Base-by-base conservation (phyloP, 2,329 filamentous ascomycete genomes). In the Botryotinia calthae region DNA sequence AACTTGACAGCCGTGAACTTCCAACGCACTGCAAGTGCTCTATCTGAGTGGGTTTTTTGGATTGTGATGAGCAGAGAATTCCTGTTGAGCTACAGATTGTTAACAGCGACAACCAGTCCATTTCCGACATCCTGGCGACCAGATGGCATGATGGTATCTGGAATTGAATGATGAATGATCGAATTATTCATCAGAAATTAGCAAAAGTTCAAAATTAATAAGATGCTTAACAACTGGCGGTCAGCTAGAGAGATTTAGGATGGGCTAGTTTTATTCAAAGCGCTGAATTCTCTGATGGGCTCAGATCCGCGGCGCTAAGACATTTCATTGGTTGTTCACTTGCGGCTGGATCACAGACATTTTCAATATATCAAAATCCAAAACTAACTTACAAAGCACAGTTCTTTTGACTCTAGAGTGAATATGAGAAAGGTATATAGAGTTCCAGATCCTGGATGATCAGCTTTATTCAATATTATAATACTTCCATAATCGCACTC, bases 301-400 rank as follows among this genome's bases (percentile, higher is more conserved):
- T 25, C 31, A 34, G 63, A 48, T 64, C 9, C 42, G 22, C 31
- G 12, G 44, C 44, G 64, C 22, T 67, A 40, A 28, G 34, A 28
- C 34, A 25, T 67, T 25, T 28, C 16, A 67, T 67, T 56, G 64
- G 46, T 28, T 4, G 37, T 40, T 12, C 18, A 67, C 10, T 34
- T 42, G 46, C 25, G 64, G 48, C 46, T 64, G 10, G 28, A 25
- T 34, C 61, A 28, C 16, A 16, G 61, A 51, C 44, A n/a, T 51
- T 28, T 22, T 51, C 31, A 2, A 66, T 67, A 54, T 16, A 28
- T 16, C 16, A 54, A 56, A 67, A 42, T 31, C 9, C n/a, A 56
- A 67, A 42, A 56, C 31, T 31, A 67, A 56, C 9, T 42, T 31
- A 56, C 64, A 56, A 56, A 67, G 64, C 64, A 56, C 34, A 56